phyloP scores from a whole-genome alignment of 441 rosid species.

The Brassica hybrid region DNA sequence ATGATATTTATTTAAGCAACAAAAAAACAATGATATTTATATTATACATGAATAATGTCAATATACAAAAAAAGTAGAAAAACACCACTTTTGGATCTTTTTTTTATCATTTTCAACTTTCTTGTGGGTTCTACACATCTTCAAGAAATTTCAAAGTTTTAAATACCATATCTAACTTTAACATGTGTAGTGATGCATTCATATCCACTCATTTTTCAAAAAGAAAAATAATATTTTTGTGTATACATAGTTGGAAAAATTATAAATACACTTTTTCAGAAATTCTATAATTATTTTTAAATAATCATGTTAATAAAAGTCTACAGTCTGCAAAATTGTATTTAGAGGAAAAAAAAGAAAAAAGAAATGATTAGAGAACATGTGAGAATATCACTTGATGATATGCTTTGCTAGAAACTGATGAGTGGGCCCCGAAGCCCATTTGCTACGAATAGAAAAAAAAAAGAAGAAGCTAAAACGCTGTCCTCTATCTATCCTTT shows the following conservation, averaged over 20 bases:
- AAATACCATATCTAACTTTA: slow-evolving; percentile 31
- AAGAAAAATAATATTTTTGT: not conserved
- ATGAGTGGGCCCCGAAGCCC: slow-evolving; percentile 41
- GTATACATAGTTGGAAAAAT: no score
- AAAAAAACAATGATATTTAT: slow-evolving; percentile 29
- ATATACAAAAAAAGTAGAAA: not conserved
- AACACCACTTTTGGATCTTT: slow-evolving; percentile 31
- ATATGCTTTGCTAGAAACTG: slow-evolving; percentile 37
- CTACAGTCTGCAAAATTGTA: not conserved
- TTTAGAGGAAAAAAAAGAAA: not conserved
- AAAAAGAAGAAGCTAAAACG: slow-evolving; percentile 19
- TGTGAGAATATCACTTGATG: slow-evolving; percentile 39
- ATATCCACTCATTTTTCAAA: slow-evolving; percentile 23
- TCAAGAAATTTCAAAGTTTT: slow-evolving; percentile 5
- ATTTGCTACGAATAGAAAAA: slow-evolving; percentile 36
- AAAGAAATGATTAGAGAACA: slow-evolving; percentile 9
- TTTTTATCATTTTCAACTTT: slow-evolving; percentile 35
- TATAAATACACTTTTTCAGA: not conserved
- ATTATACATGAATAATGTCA: slow-evolving; percentile 32
- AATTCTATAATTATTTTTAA: not conserved
- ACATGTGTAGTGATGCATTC: slow-evolving; percentile 22
- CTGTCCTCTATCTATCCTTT: slow-evolving; percentile 18
- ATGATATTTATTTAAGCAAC: no score
- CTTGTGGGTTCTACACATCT: slow-evolving; percentile 44
- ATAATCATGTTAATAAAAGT: slow-evolving; percentile 4